Conservation (phyloP, 2,329 filamentous ascomycete genomes). For the Chrysosporium queenslandicum region DNA sequence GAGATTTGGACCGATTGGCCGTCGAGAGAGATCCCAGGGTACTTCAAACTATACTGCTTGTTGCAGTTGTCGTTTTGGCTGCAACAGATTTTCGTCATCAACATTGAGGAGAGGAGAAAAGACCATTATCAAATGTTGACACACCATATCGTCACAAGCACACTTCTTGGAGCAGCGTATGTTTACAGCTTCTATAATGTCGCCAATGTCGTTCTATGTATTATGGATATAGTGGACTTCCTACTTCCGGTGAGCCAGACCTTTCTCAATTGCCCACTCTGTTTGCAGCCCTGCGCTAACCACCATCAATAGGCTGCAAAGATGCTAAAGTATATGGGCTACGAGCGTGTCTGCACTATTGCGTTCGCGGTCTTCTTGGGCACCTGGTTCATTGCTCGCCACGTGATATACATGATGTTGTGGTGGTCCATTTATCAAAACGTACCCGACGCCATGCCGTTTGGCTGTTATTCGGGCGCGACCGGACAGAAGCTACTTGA, state of each 20-base stretch:
- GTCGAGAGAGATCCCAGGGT: conserved; percentile 58
- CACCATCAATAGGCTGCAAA: conserved; percentile 59
- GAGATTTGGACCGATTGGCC: conserved; percentile 83
- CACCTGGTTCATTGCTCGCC: conserved; percentile 73
- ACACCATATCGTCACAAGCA: conserved; percentile 83
- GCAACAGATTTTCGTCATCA: conserved; percentile 86
- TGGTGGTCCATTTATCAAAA: conserved; percentile 73
- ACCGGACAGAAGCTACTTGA: conserved; percentile 22
- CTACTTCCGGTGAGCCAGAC: conserved; percentile 59
- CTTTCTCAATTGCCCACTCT: conserved; percentile 9
- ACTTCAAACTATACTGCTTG: conserved; percentile 82
- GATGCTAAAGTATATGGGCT: conserved; percentile 81
- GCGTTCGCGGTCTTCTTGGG: conserved; percentile 79
- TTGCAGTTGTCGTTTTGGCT: conserved; percentile 87
- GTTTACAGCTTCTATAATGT: conserved; percentile 78
- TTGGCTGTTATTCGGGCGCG: conserved; percentile 59
- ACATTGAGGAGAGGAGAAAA: conserved; percentile 89
- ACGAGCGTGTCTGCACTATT: conserved; percentile 64
- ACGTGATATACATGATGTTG: conserved; percentile 66
- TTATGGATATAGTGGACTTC: conserved; percentile 91
- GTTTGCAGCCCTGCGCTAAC: conserved; percentile 7
- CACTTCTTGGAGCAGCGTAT: conserved; percentile 72
- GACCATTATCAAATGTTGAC: conserved; percentile 94
- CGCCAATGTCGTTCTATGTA: conserved; percentile 74
- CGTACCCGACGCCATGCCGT: conserved; percentile 50